Evolutionary conservation across 306 rosid genomes (phyloP).

Genomic region (Cucurbita argyrosperma): DNA sequence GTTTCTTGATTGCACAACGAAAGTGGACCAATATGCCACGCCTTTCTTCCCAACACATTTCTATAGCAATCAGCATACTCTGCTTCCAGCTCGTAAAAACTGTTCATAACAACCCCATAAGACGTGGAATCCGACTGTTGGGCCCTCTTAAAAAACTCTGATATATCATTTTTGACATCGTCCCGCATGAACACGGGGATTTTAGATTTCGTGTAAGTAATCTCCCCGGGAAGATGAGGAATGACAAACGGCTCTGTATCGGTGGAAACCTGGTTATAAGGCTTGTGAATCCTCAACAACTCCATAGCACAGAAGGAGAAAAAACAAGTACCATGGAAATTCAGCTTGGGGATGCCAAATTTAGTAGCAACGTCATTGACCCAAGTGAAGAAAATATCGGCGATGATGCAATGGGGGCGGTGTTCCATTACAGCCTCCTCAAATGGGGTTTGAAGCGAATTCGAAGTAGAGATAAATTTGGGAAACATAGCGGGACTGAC

Average conservation of each 20-base stretch:
- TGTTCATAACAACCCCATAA: constrained; percentile 17
- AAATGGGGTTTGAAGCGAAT: constrained; percentile 16
- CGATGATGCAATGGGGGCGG: constrained; percentile 27
- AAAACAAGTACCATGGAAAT: constrained; percentile 35
- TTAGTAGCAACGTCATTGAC: constrained; percentile 27
- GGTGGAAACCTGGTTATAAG: constrained; percentile 22
- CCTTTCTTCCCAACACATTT: constrained; percentile 10
- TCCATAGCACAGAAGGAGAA: constrained; percentile 21
- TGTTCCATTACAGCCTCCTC: constrained; percentile 23
- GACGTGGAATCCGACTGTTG: neutral
- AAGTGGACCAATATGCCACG: constrained; percentile 28
- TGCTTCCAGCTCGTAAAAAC: constrained; percentile 22
- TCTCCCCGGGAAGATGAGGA: constrained; percentile 30
- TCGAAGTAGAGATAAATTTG: constrained; percentile 13
- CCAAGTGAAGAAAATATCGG: constrained; percentile 38
- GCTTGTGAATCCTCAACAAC: constrained; percentile 16
- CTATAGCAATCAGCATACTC: constrained; percentile 19
- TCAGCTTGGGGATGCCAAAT: constrained; percentile 36
- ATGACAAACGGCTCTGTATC: constrained; percentile 30
- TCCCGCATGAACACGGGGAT: neutral
- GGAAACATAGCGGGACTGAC: neutral
- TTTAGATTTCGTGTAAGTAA: constrained; percentile 22
- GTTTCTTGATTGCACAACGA: constrained; percentile 8
- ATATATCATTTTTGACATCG: neutral
- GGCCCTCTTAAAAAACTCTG: neutral